Base-by-base conservation (phyloP, 176 grass and related monocot genomes). In the Pontederia crassipes region DNA sequence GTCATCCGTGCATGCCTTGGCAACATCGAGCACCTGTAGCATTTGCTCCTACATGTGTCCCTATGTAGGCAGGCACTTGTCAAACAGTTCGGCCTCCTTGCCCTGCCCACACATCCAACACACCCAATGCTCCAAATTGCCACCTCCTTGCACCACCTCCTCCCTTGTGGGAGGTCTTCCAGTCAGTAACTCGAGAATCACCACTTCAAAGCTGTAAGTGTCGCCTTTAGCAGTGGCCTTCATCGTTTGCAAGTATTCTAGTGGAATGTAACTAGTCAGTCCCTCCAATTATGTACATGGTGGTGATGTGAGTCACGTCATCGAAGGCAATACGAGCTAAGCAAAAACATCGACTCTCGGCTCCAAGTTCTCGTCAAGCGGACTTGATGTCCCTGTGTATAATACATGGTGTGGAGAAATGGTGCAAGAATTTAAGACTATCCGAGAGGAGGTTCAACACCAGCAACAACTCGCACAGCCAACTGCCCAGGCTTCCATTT, bases 351-450 rank as follows among this genome's bases (percentile, higher is more conserved):
- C 85, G 28, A 97, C 93, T 75, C 87, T 81, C 6, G 93, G 93
- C 74, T 92, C 84, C 10, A 92, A 97, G 32, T 74, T 80, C 54
- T 77, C 74, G 32, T 91, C 87, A 40, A 97, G 40, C 27, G 91
- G 75, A 47, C 60, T 97, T 97, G 87, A 97, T 97, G 76, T 97
- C 93, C 1, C 93, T 66, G 63, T 97, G 93, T 64, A 97, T 97
- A 73, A 97, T 97, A 73, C 91, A 87, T 12, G 93, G 93, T 55
- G 88, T 81, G 32, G 88, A 91, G 28, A 84, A 87, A 80, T 97
- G 83, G 69, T 97, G 93, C 57, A 97, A 80, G 64, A 97, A 97
- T 3, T 81, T 71, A 32, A 98, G 79, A 52, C 93, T 73, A 81
- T 87, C 93, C 91, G 69, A 78, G 76, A 62, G 91, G 84, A 24